Percentiles rank a stretch among this genome's conserved stretches.
Conservation (phyloP, 2,329 filamentous ascomycete species). For the Alternaria postmessia region DNA sequence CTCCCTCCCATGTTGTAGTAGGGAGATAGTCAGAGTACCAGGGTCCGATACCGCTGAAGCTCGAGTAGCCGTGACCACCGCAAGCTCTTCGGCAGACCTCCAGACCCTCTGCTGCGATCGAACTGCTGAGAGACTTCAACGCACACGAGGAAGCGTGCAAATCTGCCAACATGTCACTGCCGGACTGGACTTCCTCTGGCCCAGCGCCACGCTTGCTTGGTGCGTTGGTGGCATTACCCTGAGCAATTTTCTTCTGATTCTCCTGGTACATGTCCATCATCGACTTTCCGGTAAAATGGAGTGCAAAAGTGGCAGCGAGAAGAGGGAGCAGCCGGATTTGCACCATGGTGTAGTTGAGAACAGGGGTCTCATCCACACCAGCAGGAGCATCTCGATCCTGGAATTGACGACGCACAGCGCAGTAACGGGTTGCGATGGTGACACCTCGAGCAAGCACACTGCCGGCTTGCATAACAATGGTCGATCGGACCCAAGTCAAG, state of each 20-base stretch:
- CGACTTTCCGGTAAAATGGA: slow-evolving; percentile 78
- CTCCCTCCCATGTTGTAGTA: slow-evolving; percentile 76
- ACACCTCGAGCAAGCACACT: slow-evolving; percentile 76
- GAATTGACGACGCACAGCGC: slow-evolving; percentile 78
- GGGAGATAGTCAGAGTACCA: slow-evolving; percentile 81
- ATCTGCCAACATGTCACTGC: slow-evolving; percentile 74
- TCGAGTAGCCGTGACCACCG: slow-evolving; percentile 79
- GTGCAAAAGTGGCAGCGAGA: slow-evolving; percentile 76
- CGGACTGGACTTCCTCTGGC: slow-evolving; percentile 72
- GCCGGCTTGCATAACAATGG: slow-evolving; percentile 77
- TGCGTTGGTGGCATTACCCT: slow-evolving; percentile 49
- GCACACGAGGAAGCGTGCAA: slow-evolving; percentile 80
- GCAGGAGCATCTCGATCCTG: slow-evolving; percentile 73
- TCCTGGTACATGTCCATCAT: slow-evolving; percentile 79
- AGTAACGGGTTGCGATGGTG: slow-evolving; percentile 79
- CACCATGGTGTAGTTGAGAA: slow-evolving; percentile 83
- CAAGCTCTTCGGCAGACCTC: slow-evolving; percentile 78
- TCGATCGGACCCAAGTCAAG: slow-evolving; percentile 76
- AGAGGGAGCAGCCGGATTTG: slow-evolving; percentile 76
- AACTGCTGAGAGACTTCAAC: slow-evolving; percentile 76
- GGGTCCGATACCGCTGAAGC: slow-evolving; percentile 76
- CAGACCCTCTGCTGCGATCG: slow-evolving; percentile 75
- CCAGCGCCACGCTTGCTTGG: slow-evolving; percentile 63
- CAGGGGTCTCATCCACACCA: slow-evolving; percentile 72
- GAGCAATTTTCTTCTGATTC: slow-evolving; percentile 73